Evolutionary conservation across 148 eudicot species (phyloP), one percentile per base, ranked within the genome.

Genomic region (Rhododendron kiyosumense): DNA sequence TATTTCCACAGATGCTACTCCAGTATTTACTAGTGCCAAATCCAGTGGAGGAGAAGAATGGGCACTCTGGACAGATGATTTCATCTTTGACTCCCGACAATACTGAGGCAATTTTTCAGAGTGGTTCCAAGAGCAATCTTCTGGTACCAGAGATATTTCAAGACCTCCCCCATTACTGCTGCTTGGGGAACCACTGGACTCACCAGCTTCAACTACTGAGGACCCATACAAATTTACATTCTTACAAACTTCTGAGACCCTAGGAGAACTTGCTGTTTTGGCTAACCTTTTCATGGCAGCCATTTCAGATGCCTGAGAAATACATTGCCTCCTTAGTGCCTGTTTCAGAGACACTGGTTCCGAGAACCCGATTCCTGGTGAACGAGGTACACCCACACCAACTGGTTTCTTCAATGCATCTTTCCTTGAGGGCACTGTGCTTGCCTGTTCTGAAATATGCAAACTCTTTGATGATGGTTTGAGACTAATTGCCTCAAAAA

Each of bases 231-330:
- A 81, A 86, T 92, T 92, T 80, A 86, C 76, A 45, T 90, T 90
- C 85, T 85, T 93, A 79, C 96, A 92, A 81, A 91, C 91, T 91
- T 95, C 95, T 15, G 94, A 94, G 30, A 92, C 24, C 59, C 91
- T 78, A 30, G 93, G 93, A 85, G 98, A 90, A 83, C 90, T 90
- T n/a, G 88, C 87, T 20, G 93, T 46, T 91, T 90, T 92, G 7
- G 92, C 89, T 78, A 90, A 86, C 32, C 96, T 88, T 89, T 92
- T 97, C 86, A 93, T 85, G 65, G 98, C 94, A 36, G 99, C 98
- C 94, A 92, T 90, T 90, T 97, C 98, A 41, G 99, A 96, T 79
- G 98, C 98, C 87, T 97, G 98, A 85, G 99, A 95, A 86, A 97
- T 94, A 90, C 96, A 95, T 49, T 95, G 88, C 26, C 99, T 98